A percentile compares a stretch with the other conserved stretches of the same genome.
Evolutionary conservation across 306 rosid species (phyloP).

Genomic region (Pyrus communis): DNA sequence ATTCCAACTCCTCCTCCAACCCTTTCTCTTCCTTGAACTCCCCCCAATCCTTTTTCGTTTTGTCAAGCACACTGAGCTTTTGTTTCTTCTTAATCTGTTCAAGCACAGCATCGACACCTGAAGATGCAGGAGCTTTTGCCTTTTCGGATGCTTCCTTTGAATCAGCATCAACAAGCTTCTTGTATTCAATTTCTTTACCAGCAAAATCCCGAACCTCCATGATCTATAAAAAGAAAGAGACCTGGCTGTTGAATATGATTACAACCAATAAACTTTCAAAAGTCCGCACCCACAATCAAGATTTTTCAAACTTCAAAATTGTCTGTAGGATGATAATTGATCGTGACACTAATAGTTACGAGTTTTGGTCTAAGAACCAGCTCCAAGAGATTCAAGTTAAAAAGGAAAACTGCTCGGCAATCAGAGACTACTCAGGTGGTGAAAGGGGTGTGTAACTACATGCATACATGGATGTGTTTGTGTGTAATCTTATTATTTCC

Average conservation of each 20-base stretch:
- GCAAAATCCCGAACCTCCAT: conserved; percentile 93
- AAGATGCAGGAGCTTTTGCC: conserved; percentile 57
- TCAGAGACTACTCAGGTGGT: background rate
- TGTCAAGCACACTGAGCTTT: conserved; percentile 94
- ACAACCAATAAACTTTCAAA: background rate
- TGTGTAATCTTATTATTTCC: background rate
- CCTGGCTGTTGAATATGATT: background rate
- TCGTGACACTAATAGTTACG: background rate
- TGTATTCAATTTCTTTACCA: conserved; percentile 79
- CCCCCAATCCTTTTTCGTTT: conserved; percentile 96
- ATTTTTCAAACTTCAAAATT: background rate
- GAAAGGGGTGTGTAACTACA: background rate
- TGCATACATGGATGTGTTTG: background rate
- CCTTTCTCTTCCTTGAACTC: conserved; percentile 89
- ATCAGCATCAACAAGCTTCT: conserved; percentile 76
- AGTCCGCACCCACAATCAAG: background rate
- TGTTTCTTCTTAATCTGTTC: conserved; percentile 94
- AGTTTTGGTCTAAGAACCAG: background rate
- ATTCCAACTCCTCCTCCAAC: conserved; percentile 80
- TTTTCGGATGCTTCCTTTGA: conserved; percentile 81
- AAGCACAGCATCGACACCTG: conserved; percentile 78
- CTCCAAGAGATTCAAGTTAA: background rate
- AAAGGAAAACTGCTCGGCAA: background rate
- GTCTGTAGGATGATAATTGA: background rate
- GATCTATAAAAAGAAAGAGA: conserved; percentile 46